Conservation (phyloP, 192 early-diverging fungal species). For the Hyaloraphidium curvatum region DNA sequence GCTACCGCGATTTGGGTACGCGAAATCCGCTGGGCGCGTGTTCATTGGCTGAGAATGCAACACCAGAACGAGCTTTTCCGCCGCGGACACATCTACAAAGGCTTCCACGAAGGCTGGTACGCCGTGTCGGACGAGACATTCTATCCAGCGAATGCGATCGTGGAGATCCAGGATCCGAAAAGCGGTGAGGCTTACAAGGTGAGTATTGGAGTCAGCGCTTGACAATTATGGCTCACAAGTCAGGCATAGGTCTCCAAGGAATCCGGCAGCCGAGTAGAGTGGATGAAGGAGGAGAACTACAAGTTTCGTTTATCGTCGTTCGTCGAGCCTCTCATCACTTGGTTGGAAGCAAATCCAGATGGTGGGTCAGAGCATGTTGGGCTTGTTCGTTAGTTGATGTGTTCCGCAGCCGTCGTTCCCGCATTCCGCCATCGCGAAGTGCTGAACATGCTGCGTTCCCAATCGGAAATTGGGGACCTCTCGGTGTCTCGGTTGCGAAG, state of each 20-base stretch:
- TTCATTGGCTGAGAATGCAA: neutral
- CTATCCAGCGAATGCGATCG: constrained; percentile 51
- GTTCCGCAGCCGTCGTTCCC: constrained; percentile 38
- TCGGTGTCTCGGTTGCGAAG: constrained; percentile 66
- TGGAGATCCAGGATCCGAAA: constrained; percentile 32
- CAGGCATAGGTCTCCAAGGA: constrained; percentile 42
- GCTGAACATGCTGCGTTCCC: constrained; percentile 33
- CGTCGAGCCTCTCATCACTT: constrained; percentile 32
- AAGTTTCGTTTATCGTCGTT: constrained; percentile 64
- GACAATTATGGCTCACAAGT: no score
- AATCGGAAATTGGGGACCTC: constrained; percentile 43
- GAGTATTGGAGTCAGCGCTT: no score
- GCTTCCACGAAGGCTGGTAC: constrained; percentile 83
- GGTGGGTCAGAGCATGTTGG: constrained; percentile 11
- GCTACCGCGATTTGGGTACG: constrained; percentile 59
- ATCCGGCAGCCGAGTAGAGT: constrained; percentile 67
- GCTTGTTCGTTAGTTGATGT: no score
- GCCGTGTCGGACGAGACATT: constrained; percentile 89
- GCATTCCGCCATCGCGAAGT: constrained; percentile 37
- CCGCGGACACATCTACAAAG: constrained; percentile 74
- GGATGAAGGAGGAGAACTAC: constrained; percentile 85
- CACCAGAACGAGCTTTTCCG: constrained; percentile 32
- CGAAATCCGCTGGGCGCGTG: no score
- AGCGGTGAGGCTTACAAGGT: constrained; percentile 28
- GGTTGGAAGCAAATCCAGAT: constrained; percentile 47